Evolutionary conservation across 2,329 filamentous ascomycete species (phyloP), one percentile per base, ranked within the genome.

Genomic region (Phaeoacremonium minimum): DNA sequence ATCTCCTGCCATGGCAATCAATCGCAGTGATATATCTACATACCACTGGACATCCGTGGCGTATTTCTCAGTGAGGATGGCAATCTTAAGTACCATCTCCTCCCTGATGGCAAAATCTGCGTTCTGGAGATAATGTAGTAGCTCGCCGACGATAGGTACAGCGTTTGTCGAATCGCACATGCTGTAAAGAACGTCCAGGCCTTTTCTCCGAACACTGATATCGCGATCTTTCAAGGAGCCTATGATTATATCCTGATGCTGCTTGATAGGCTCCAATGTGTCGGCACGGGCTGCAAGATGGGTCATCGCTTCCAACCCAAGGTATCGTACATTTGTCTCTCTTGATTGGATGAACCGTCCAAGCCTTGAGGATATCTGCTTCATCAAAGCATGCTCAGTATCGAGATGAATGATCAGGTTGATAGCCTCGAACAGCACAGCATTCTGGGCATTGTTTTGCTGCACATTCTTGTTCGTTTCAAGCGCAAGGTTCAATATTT

Each of bases 11-110:
- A 97, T 90, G 40, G 91, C 89, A 41, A 98, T 90, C 35, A 98
- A 76, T 38, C 91, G 82, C 47, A 98, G 72, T 9, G 93, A 95
- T 49, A 97, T 96, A 57, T 98, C 91, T 44, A 98, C 94, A 60
- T 98, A 98, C 93, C 93, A 98, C 66, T 97, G 91, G 15, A 95
- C 87, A 54, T 98, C 93, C 1, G 90, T 96, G 16, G 93, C 93
- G 58, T 98, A 98, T 58, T 97, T 97, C 59, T 98, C 93, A 1
- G 94, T 97, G 46, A 98, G 64, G 53, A 98, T 98, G 35, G 93
- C 93, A 62, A 98, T 95, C 67, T 98, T 98, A 45, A 98, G 72
- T 4, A 97, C 93, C 93, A 98, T 98, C 61, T 98, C 93, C 66
- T 98, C 94, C 45, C 94, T 81, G 51, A 98, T 96, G 5, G 91